Evolutionary conservation across 495 filamentous ascomycete species (phyloP).

Genomic region (Hypoxylon fuscum): DNA sequence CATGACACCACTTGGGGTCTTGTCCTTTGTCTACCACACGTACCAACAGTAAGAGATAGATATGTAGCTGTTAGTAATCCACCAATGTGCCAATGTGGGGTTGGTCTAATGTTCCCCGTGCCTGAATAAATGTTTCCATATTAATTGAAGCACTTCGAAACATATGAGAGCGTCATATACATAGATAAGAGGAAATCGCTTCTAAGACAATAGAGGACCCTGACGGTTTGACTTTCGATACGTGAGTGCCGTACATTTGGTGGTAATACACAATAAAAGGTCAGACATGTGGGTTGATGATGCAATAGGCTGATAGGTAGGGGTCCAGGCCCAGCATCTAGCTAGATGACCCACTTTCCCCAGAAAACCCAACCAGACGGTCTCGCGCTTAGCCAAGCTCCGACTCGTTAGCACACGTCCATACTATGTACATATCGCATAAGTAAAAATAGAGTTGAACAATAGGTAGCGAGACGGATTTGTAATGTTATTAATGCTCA

Average conservation of each 20-base stretch:
- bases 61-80: too few species aligned
- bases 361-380: constrained; percentile 29
- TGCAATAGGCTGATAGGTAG: constrained; percentile 30
- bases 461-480: too few species aligned
- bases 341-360: constrained; percentile 30
- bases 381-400: constrained; percentile 1
- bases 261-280: too few species aligned
- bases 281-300: constrained; percentile 34
- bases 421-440: not conserved
- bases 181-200: too few species aligned
- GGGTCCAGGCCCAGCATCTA: constrained; percentile 14
- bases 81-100: too few species aligned
- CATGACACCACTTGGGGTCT: constrained; percentile 22
- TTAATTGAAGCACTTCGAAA: too few species aligned
- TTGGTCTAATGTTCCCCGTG: too few species aligned
- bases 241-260: too few species aligned
- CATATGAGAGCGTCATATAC: not conserved
- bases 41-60: not conserved
- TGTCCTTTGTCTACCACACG: constrained; percentile 8
- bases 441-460: not conserved
- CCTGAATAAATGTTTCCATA: too few species aligned
- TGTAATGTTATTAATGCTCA: too few species aligned
- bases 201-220: too few species aligned
- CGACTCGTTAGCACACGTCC: constrained; percentile 9
- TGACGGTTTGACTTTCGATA: not conserved